Conservation (phyloP, 768 basidiomycete species). For the Mycena polygramma region DNA sequence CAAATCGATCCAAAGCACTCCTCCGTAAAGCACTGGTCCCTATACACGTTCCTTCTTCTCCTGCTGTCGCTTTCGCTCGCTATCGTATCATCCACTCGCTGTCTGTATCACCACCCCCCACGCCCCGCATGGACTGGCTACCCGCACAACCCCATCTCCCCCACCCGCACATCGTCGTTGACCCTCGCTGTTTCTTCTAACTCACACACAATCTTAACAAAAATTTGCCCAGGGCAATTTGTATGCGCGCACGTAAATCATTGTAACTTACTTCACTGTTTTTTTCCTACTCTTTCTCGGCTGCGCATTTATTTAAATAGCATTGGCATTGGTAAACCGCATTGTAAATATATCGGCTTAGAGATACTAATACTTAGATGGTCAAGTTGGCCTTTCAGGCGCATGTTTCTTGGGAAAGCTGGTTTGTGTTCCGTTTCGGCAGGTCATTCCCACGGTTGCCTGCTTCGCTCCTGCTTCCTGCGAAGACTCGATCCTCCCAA, state of each 20-base stretch:
- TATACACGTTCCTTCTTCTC: background rate
- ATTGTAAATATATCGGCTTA: constrained; percentile 10
- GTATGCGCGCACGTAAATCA: constrained; percentile 13
- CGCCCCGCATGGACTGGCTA: constrained; percentile 23
- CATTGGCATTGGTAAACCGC: background rate
- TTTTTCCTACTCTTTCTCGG: background rate
- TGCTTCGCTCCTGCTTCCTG: too few species aligned
- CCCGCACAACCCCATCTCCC: constrained; percentile 22
- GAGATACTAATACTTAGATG: background rate
- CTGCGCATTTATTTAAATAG: constrained; percentile 30
- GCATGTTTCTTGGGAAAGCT: too few species aligned
- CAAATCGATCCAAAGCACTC: constrained; percentile 57
- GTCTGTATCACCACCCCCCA: constrained; percentile 27
- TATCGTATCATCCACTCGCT: too few species aligned
- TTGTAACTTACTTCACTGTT: constrained; percentile 12
- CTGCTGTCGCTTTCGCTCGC: background rate
- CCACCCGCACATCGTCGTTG: constrained; percentile 23
- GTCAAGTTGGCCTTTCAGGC: too few species aligned
- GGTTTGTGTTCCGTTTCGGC: too few species aligned
- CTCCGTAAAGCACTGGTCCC: constrained; percentile 8
- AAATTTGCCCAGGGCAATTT: constrained; percentile 27
- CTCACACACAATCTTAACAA: background rate
- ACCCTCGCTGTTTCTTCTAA: too few species aligned
- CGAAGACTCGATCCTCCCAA: too few species aligned
- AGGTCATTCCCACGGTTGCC: too few species aligned